These are phyloP conservation scores for Gossypium gossypioides DNA, from an alignment of 441 rosid genomes.

Conservation along the genomic window DNA sequence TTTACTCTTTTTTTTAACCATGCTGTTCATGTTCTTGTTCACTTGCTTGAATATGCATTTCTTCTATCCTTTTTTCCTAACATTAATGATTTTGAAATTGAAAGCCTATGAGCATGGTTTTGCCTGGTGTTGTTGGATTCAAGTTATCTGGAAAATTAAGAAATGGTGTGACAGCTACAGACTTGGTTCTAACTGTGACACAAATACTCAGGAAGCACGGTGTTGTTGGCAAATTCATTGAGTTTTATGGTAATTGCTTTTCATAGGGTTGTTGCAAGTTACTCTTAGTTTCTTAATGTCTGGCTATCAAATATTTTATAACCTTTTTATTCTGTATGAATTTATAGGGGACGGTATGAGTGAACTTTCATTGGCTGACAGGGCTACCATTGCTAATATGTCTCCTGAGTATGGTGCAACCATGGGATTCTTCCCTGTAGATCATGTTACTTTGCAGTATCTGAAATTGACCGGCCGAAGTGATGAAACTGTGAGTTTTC, in stretches of 20 bases:
- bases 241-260: constrained; percentile 68
- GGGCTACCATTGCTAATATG: constrained; percentile 99
- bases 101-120: constrained; percentile 99
- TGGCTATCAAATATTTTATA: background rate
- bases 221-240: constrained; percentile 96
- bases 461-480: constrained; percentile 96
- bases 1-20: background rate
- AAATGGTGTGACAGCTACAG: constrained; percentile 95
- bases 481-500: constrained; percentile 74
- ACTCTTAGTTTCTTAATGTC: constrained; percentile 1
- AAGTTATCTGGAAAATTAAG: constrained; percentile 70
- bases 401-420: constrained; percentile 99
- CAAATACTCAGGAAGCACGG: constrained; percentile 98
- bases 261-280: constrained; percentile 12
- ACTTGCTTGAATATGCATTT: background rate
- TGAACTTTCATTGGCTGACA: constrained; percentile 89
- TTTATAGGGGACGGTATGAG: constrained; percentile 83
- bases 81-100: constrained; percentile 5
- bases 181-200: constrained; percentile 90
- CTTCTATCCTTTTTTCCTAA: constrained; percentile 3
- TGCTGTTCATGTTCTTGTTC: background rate
- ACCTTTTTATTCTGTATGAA: background rate
- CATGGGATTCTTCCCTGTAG: constrained; percentile 99
- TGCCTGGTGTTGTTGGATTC: constrained; percentile 99
- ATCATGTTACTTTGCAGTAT: constrained; percentile 87